phyloP scores from a whole-genome alignment of 805 yeast genomes.

The Candida nonsorbophila region DNA sequence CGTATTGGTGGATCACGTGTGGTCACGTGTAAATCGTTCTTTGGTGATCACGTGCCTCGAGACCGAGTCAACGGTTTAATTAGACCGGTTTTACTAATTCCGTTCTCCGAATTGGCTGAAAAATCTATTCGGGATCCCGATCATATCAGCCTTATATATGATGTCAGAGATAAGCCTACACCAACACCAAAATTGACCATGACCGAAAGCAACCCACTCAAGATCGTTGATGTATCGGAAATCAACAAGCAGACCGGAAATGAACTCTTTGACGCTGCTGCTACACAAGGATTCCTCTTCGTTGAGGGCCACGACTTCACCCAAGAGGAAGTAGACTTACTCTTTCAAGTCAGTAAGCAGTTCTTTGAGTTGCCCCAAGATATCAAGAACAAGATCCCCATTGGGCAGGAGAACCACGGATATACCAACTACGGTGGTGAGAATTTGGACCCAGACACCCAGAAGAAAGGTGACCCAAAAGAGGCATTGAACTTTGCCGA shows the following conservation, averaged over 20 bases:
- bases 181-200: too few relatives aligned
- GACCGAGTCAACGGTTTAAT: too few relatives aligned
- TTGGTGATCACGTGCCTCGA: too few relatives aligned
- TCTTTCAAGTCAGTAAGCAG: constrained; percentile 44
- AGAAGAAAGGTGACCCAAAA: constrained; percentile 52
- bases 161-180: too few relatives aligned
- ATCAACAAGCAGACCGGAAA: constrained; percentile 41
- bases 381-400: constrained; percentile 46
- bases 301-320: constrained; percentile 65
- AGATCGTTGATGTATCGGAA: constrained; percentile 54
- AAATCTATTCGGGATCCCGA: too few relatives aligned
- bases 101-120: too few relatives aligned
- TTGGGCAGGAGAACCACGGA: constrained; percentile 55
- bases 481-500: constrained; percentile 67
- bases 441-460: constrained; percentile 34
- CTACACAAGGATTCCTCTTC: constrained; percentile 60
- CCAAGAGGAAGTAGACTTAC: constrained; percentile 45
- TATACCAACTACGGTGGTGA: constrained; percentile 54
- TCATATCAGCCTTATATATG: too few relatives aligned
- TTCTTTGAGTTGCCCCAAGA: constrained; percentile 49
- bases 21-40: too few relatives aligned
- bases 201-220: constrained; percentile 38
- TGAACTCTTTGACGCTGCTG: constrained; percentile 52
- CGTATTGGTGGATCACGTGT: too few relatives aligned
- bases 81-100: too few relatives aligned